Base-by-base conservation (phyloP, 2,329 filamentous ascomycete species). In the Neonectria faginata region DNA sequence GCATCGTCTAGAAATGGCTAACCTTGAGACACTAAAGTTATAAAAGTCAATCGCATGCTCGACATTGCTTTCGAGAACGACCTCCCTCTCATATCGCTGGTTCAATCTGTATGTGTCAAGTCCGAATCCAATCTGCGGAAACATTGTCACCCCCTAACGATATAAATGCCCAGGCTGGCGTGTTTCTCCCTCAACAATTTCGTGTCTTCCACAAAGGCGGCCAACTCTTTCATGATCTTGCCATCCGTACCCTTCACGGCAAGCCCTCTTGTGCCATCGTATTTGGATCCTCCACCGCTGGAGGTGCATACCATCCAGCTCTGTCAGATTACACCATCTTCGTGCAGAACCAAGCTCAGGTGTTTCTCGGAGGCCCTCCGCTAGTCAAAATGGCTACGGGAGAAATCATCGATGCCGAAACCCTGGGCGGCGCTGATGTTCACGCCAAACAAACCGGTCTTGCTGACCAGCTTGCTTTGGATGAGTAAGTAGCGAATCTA, bases 341-440 rank as follows among this genome's bases (percentile, higher is more conserved):
- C 47, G 71, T 64, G 1, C 33, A 81, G 45, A 74, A 78, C 14
- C 80, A 83, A 63, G 81, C 79, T 0, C 81, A 83, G 59, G 80
- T 79, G 0, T 83, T 82, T 54, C 73, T 83, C 1, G 81, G 77
- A 7, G 81, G 81, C 0, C 81, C 81, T 0, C 81, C 81, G 0
- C 72, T 83, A 8, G 81, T 83, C 1, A 81, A 82, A 62, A 82
- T 83, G 81, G 81, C 81, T 0, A 83, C 81, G 0, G 81, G 81
- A 2, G 81, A 83, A 55, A 66, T 79, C 0, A 76, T 81, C 20
- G 79, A 72, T 1, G 79, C 81, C 0, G 82, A 83, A 60, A 75
- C 74, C 45, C 72, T 83, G 1, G 81, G 82, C 5, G 81, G 82
- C 14, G 81, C 80, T 3, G 72, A 76, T 18, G 76, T 81, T 14